Base-by-base conservation (phyloP, 2,329 filamentous ascomycete species). In the Achaetomium macrosporum region DNA sequence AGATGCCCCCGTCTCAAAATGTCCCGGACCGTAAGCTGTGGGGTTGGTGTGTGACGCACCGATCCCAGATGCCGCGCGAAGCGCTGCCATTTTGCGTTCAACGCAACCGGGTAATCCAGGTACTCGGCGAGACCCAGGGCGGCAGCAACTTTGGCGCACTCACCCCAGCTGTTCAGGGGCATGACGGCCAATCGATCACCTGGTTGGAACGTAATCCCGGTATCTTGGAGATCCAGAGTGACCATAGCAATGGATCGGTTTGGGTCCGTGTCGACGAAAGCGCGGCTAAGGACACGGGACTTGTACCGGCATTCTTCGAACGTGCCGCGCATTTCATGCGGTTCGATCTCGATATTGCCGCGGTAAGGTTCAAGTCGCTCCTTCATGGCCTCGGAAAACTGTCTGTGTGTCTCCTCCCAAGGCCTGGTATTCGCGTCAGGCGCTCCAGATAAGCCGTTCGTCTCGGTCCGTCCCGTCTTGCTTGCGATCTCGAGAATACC, bases 261-360 rank as follows among this genome's bases (percentile, higher is more conserved):
- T 0, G 69, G 64, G 55, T 80, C 76, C 0, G 64, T 62, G 52
- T 79, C 76, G 25, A 79, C 71, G 10, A 69, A 70, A 1, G 71
- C 70, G 17, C 77, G 67, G 37, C 66, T 68, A 10, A 76, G 62
- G n/a, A 79, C 65, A 15, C 68, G 68, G 0, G 74, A 71, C 43
- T 68, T 68, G 58, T 79, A 79, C 1, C 77, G 72, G 55, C 76
- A 78, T 59, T 80, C 77, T 42, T 76, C 75, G 55, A 79, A 80
- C 0, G 73, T 76, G 0, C 77, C 77, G 7, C 77, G 71, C 73
- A 79, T 79, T 51, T 79, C 66, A 48, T 79, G 72, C 0, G 77
- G 76, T 50, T 80, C 76, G n/a, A n/a, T n/a, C n/a, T n/a, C n/a
- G n/a, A n/a, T n/a, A n/a, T n/a, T n/a, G n/a, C n/a, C n/a, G n/a